A percentile compares a stretch with the other conserved stretches of the same genome.
Conservation (phyloP, 2,329 filamentous ascomycete species). For the Venturia aucupariae region DNA sequence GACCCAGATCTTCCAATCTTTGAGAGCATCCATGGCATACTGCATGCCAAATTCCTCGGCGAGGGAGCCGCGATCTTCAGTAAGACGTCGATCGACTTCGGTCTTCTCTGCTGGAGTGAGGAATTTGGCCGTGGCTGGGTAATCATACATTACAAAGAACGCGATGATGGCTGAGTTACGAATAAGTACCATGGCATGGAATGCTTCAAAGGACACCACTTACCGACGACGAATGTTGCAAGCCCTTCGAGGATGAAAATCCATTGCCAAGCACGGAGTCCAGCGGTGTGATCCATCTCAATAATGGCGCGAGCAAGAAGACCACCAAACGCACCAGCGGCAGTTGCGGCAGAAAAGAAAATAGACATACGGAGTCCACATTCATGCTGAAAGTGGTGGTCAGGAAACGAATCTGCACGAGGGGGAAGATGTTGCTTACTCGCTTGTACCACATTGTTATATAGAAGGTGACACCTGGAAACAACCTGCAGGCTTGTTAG, state of each 20-base stretch:
- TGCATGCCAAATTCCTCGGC: conserved; percentile 20
- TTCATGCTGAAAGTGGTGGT: conserved; percentile 33
- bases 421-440: background rate
- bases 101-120: conserved; percentile 43
- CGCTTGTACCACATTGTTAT: conserved; percentile 33
- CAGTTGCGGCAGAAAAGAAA: conserved; percentile 49
- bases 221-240: conserved; percentile 14
- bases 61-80: conserved; percentile 17
- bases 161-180: conserved; percentile 29
- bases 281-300: conserved; percentile 48
- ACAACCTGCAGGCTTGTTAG: background rate
- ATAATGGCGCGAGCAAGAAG: conserved; percentile 45
- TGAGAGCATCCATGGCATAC: conserved; percentile 21
- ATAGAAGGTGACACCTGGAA: conserved; percentile 14
- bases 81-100: conserved; percentile 19
- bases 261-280: conserved; percentile 62
- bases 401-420: background rate
- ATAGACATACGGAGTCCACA: conserved; percentile 53
- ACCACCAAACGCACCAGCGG: conserved; percentile 45
- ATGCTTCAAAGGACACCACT: conserved; percentile 17
- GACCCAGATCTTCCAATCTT: conserved; percentile 36
- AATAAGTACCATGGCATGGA: conserved; percentile 22
- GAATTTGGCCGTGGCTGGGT: conserved; percentile 49
- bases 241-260: conserved; percentile 49
- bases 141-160: conserved; percentile 57